Evolutionary conservation across 345 rosid species (phyloP).

Genomic region (Geranium brycei): DNA sequence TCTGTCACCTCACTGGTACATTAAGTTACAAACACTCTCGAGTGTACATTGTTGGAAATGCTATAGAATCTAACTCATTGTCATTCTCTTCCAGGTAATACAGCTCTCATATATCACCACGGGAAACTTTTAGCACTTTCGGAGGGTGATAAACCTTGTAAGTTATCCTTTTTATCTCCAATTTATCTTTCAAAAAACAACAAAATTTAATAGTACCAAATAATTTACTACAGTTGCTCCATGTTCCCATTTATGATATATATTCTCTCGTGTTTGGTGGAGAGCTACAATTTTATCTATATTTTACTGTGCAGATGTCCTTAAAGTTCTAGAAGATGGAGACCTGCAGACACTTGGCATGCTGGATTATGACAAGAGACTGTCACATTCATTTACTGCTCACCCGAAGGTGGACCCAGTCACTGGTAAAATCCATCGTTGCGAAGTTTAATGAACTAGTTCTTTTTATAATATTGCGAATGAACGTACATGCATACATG

Average conservation of each 20-base stretch:
- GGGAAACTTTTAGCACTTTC: constrained; percentile 76
- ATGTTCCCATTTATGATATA: constrained; percentile 5
- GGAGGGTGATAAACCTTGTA: constrained; percentile 94
- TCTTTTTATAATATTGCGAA: too few species aligned
- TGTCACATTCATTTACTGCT: constrained; percentile 83
- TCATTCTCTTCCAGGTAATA: constrained; percentile 54
- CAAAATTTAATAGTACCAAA: not conserved
- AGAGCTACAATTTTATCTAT: not conserved
- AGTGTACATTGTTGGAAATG: not conserved
- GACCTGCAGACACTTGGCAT: constrained; percentile 91
- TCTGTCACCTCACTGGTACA: too few species aligned
- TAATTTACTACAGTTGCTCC: not conserved
- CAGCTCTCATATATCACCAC: constrained; percentile 74
- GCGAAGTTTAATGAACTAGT: not conserved
- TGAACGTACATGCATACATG: not conserved
- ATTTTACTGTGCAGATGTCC: constrained; percentile 45
- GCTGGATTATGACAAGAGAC: constrained; percentile 88
- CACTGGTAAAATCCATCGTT: constrained; percentile 44
- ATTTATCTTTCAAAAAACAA: not conserved
- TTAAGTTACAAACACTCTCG: too few species aligned
- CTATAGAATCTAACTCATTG: constrained; percentile 2
- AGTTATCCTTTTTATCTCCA: constrained; percentile 9
- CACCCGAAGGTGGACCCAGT: constrained; percentile 89
- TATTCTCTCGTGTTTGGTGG: not conserved
- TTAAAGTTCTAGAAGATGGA: constrained; percentile 87